Percentiles rank a stretch among this genome's conserved stretches.
phyloP scores from a whole-genome alignment of 2,329 filamentous ascomycete species.

The Xylaria sp. region DNA sequence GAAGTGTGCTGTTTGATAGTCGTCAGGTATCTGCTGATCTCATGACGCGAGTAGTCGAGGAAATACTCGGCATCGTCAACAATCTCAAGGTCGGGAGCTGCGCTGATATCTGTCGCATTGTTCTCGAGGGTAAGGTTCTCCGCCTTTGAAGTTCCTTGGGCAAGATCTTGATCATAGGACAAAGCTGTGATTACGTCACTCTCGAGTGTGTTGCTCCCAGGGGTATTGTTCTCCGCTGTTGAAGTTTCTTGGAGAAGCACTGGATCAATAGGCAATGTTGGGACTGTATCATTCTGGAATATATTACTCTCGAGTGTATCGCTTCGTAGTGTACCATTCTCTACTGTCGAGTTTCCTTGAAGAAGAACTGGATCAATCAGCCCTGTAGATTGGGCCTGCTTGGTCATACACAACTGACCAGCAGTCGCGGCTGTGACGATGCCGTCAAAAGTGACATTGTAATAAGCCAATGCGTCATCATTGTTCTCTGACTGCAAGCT shows the following conservation, averaged over 20 bases:
- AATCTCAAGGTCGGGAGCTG: too few species aligned
- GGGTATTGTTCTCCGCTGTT: too few species aligned
- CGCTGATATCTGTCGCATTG: too few species aligned
- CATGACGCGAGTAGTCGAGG: background rate
- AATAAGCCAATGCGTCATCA: too few species aligned
- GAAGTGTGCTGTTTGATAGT: slow-evolving; percentile 9
- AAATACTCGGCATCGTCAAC: background rate
- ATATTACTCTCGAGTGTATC: too few species aligned
- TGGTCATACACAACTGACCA: background rate
- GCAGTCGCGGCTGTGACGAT: background rate
- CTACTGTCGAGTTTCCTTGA: background rate
- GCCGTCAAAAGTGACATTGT: background rate
- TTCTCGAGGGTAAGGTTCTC: too few species aligned
- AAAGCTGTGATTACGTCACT: too few species aligned
- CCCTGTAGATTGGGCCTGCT: background rate
- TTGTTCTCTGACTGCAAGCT: background rate
- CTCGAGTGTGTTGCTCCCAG: too few species aligned
- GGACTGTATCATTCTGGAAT: too few species aligned
- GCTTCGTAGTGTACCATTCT: background rate
- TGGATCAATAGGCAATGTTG: background rate
- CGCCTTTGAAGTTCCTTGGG: too few species aligned
- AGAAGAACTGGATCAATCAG: background rate
- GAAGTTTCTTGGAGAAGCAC: background rate
- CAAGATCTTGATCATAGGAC: too few species aligned
- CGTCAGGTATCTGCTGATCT: slow-evolving; percentile 3